phyloP scores from a whole-genome alignment of 1,284 basidiomycete genomes.

The Cryptococcus sp. region DNA sequence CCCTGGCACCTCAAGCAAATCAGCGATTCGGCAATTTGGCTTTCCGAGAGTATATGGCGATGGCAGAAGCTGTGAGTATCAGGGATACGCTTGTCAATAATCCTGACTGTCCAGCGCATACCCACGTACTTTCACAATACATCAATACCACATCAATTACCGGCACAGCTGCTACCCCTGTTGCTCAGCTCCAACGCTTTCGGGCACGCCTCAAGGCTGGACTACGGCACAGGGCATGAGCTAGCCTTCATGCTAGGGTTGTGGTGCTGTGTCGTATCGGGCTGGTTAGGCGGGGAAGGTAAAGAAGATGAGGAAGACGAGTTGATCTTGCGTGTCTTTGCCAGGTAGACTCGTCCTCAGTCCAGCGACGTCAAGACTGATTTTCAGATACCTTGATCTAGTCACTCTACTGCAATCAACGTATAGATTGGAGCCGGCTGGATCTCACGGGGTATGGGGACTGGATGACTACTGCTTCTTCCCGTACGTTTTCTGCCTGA shows the following conservation, averaged over 20 bases:
- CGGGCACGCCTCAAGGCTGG: conserved; percentile 84
- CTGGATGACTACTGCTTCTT: conserved; percentile 91
- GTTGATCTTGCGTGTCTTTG: conserved; percentile 47
- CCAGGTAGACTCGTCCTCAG: conserved; percentile 21
- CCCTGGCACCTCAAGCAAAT: conserved; percentile 63
- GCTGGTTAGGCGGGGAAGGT: conserved; percentile 27
- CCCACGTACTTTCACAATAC: conserved; percentile 56
- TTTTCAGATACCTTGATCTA: conserved; percentile 67
- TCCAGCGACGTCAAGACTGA: not conserved
- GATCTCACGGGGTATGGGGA: conserved; percentile 97
- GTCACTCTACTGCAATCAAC: conserved; percentile 83
- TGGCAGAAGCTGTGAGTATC: conserved; percentile 65
- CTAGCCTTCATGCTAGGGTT: conserved; percentile 79
- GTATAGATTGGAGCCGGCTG: conserved; percentile 91
- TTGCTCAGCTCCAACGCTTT: conserved; percentile 57
- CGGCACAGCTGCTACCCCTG: conserved; percentile 64
- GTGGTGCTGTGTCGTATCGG: conserved; percentile 42
- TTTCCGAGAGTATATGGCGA: conserved; percentile 80
- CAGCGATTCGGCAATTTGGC: conserved; percentile 94
- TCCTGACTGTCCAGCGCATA: conserved; percentile 53
- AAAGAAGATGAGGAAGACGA: conserved; percentile 43
- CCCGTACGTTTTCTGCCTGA: conserved; percentile 41
- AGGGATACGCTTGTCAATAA: not conserved
- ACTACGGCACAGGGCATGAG: conserved; percentile 97
- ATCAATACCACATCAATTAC: conserved; percentile 50